Evolutionary conservation across 1,139 yeast species (phyloP), one percentile per base, ranked within the genome.

Genomic region (Kluyveromyces sp.): DNA sequence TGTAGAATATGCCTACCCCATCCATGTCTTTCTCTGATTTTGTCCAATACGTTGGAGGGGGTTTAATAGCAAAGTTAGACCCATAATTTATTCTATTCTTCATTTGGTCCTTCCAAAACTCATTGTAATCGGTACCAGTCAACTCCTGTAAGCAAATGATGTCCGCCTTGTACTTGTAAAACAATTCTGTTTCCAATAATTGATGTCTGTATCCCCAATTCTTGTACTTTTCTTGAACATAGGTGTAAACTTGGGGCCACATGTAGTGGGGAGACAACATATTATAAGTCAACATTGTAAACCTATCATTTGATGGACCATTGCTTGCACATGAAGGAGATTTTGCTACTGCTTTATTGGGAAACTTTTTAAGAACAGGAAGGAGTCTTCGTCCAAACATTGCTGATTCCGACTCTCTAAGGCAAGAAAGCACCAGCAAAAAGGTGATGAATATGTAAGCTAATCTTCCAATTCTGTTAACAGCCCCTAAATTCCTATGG

Each of bases 111-210:
- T 65, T 58, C 83, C 83, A 78, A 45, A 63, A 66, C 5, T 62
- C 58, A 10, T 66, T 50, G 53, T 76, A 79, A n/a, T 75, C 67
- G 27, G 64, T 63, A 33, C 66, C 64, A 40, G 79, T 82, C 73
- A 79, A 67, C 61, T 79, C 83, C 56, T 79, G 83, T 52, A 78
- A 71, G 54, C 83, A 79, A 77, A 79, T 74, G 15, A 79, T 72
- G 55, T 78, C 83, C 35, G 78, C 69, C 37, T 68, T 56, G 37
- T 78, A 61, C 42, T 68, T 72, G 3, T 53, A 48, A 44, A 77
- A 63, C 25, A 68, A 39, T 32, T 65, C 68, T 37, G 63, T 54
- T 49, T 73, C 72, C 36, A 78, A 56, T 37, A 77, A 59, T 2
- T 69, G 66, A 46, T 76, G 71, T 46, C 84, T 55, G 52, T 74